Base-by-base conservation (phyloP, 768 basidiomycete species). In the Pholiota microspora region DNA sequence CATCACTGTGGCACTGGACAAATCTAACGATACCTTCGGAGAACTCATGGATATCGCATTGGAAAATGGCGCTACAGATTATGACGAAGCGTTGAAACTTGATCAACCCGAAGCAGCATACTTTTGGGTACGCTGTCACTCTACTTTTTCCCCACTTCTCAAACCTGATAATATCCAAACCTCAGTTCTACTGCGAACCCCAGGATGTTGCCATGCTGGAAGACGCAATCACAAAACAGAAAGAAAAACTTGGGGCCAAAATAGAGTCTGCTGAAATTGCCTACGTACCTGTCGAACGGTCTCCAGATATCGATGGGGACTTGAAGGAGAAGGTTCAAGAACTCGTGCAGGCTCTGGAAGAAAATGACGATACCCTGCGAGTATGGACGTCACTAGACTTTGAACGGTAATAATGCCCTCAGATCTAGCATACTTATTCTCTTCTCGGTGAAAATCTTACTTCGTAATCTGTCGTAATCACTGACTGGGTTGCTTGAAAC, bases 291-390 rank as follows among this genome's bases (percentile, higher is more conserved):
- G 59, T 75, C 1, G 79, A 82, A 53, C 57, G 56, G n/a, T 40
- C 69, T 13, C 65, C 69, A 4, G 62, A 70, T 7, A 29, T 64
- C 12, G 63, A 58, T 1, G 74, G 75, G 24, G 80, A 82, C 6
- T 60, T 68, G 25, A 68, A 72, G 49, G 62, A 67, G 21, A 72
- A 70, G 45, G 63, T 87, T 7, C 69, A 72, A 28, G 63, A 65
- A 9, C 69, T 88, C 18, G 68, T 85, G 16, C 74, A 79, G 38
- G 76, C 73, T 4, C 65, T 88, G 47, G 83, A 85, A 65, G 79
- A 71, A 21, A 70, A 81, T 55, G 81, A 80, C 50, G 86, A 88
- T 62, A 79, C 79, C 10, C 68, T 81, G 53, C 76, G 75, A 53
- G 81, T 88, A 23, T 86, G 80, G 72, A 84, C 84, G 42, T 82